Evolutionary conservation across 2,329 filamentous ascomycete species (phyloP).

Genomic region (Ploettnerulaceae sp.): DNA sequence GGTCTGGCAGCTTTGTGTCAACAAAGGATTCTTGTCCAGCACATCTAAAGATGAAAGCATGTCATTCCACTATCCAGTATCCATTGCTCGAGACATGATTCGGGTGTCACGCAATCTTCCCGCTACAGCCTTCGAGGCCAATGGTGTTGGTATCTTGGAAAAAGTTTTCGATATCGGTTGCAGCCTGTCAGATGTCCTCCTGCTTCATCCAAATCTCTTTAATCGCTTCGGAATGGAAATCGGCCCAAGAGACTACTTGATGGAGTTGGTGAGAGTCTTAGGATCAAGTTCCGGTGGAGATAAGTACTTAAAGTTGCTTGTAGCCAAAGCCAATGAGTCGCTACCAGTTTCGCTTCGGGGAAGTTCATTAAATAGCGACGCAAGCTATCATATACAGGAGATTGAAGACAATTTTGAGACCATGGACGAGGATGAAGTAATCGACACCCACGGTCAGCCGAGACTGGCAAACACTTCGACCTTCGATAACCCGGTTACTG

Average conservation of each 20-base stretch:
- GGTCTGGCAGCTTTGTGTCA: slow-evolving; percentile 24
- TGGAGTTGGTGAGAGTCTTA: slow-evolving; percentile 15
- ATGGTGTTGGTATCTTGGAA: slow-evolving; percentile 34
- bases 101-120: slow-evolving; percentile 25
- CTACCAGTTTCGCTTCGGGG: no score
- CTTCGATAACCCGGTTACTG: no score
- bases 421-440: no score
- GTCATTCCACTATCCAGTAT: slow-evolving; percentile 54
- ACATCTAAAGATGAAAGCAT: slow-evolving; percentile 51
- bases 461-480: no score
- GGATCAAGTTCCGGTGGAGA: slow-evolving; percentile 9
- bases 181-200: slow-evolving; percentile 31
- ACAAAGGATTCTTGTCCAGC: slow-evolving; percentile 50
- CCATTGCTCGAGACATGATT: slow-evolving; percentile 42
- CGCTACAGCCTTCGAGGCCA: slow-evolving; percentile 31
- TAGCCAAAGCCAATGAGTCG: slow-evolving; percentile 2
- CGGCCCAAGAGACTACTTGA: slow-evolving; percentile 16
- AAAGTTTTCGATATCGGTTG: slow-evolving; percentile 36
- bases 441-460: no score
- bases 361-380: not conserved
- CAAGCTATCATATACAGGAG: no score
- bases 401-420: no score
- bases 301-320: slow-evolving; percentile 13
- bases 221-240: slow-evolving; percentile 8
- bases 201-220: slow-evolving; percentile 12